phyloP scores from a whole-genome alignment of 2,329 filamentous ascomycete genomes.

The Lachnellula occidentalis region DNA sequence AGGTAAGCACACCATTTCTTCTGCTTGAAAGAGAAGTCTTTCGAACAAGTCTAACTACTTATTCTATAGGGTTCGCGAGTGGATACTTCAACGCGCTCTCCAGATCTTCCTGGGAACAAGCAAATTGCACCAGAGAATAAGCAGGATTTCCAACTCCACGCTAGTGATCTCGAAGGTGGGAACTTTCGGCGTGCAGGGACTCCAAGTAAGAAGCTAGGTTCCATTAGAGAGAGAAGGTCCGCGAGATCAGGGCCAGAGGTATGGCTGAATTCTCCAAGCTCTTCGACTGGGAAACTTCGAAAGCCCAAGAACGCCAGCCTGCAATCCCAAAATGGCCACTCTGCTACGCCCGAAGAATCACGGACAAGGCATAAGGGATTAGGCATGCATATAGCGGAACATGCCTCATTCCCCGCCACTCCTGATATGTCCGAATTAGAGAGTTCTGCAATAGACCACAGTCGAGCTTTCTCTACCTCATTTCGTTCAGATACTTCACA shows the following conservation, averaged over 20 bases:
- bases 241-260: conserved; percentile 9
- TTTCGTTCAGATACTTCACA: conserved; percentile 40
- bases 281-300: conserved; percentile 5
- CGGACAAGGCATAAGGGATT: conserved; percentile 18
- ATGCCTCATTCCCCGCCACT: conserved; percentile 43
- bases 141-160: background rate
- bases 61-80: background rate
- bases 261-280: conserved; percentile 18
- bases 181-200: conserved; percentile 10
- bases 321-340: conserved; percentile 4
- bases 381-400: conserved; percentile 18
- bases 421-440: conserved; percentile 53
- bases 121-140: background rate
- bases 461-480: conserved; percentile 7
- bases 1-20: background rate
- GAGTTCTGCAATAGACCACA: conserved; percentile 31
- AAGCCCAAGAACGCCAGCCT: conserved; percentile 4
- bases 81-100: background rate
- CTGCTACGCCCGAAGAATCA: conserved; percentile 7
- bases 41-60: background rate
- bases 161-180: background rate
- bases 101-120: background rate
- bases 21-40: conserved; percentile 1
- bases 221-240: conserved; percentile 11
- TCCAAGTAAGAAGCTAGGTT: conserved; percentile 13